Base-by-base conservation (phyloP, 2,329 filamentous ascomycete species). In the Byssochlamys sp. region DNA sequence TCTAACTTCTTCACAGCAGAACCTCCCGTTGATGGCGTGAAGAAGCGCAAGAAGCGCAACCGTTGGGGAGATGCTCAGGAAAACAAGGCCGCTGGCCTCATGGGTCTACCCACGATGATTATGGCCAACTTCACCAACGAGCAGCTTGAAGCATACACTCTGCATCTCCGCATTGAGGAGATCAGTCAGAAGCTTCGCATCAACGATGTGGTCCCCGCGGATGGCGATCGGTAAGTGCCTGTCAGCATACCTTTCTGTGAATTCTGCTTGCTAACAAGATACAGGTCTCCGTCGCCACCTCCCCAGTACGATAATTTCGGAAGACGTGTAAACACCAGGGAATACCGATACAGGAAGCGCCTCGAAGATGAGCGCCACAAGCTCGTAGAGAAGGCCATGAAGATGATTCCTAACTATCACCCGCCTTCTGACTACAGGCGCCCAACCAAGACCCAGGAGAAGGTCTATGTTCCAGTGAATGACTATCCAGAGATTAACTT, bases 401-500 rank as follows among this genome's bases (percentile, higher is more conserved):
- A 97, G 81, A 91, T 90, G 71, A 97, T 99, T 75, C 92, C 94
- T 80, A 96, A 96, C 84, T 99, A 99, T 75, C 91, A 97, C 74
- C 94, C 94, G 69, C 94, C 94, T 59, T 90, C 92, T 82, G 94
- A 99, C 76, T 99, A 99, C 77, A 90, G 94, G 75, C 90, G 94
- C 70, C 94, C 94, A 62, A 97, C 92, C 75, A 99, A 99, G 88
- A 99, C 94, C 73, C 94, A 99, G 79, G 94, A 99, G 83, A 99
- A 99, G 83, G 95, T 99, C 88, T 99, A 99, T 76, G 94, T 99
- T 76, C 94, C 94, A 75, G 94, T 99, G 81, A 99, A 99, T 85
- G 94, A 99, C 78, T 99, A 99, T 77, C 94, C 94, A 83, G 94
- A 99, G 78, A 97, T 99, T 87, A 99, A 99, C 88, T 99, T 99